Percentiles rank a stretch among this genome's conserved stretches.
Conservation (phyloP, 2,329 filamentous ascomycete species). For the Zopfia rhizophila region DNA sequence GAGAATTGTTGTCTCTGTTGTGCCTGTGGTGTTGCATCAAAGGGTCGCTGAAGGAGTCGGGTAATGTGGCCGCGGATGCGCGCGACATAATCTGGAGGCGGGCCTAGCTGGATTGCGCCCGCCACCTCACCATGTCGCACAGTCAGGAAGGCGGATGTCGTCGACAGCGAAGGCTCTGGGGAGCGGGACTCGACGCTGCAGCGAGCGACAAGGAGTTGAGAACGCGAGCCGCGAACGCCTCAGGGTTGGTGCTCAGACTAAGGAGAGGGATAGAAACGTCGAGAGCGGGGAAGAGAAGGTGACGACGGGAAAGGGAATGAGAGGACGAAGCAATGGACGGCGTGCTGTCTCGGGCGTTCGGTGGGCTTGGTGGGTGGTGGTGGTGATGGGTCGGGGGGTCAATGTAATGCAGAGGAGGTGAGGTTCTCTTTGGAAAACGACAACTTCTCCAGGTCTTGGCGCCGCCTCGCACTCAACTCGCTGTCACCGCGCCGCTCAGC, state of each 20-base stretch:
- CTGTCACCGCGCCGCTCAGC: too few relatives aligned
- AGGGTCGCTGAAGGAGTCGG: constrained; percentile 83
- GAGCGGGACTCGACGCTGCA: constrained; percentile 13
- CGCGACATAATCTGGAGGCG: constrained; percentile 75
- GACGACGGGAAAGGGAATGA: constrained; percentile 20
- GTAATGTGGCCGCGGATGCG: constrained; percentile 79
- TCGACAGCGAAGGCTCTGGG: background rate
- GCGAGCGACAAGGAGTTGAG: constrained; percentile 33
- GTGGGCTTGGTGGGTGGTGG: constrained; percentile 35
- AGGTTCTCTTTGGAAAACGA: constrained; percentile 27
- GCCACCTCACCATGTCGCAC: constrained; percentile 39
- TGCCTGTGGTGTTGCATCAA: constrained; percentile 66
- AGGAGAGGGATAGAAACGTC: background rate
- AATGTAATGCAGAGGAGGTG: constrained; percentile 30
- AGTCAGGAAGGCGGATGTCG: constrained; percentile 15
- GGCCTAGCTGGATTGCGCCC: constrained; percentile 34
- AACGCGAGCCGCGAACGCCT: constrained; percentile 40
- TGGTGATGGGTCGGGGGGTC: constrained; percentile 25
- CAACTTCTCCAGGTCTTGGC: constrained; percentile 15
- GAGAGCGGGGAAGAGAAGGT: constrained; percentile 4
- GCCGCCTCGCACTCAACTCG: constrained; percentile 29
- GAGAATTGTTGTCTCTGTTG: constrained; percentile 33
- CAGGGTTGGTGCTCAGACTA: constrained; percentile 15
- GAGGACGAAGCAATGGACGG: constrained; percentile 23
- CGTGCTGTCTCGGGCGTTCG: constrained; percentile 31